Conservation (phyloP, 1,284 basidiomycete species). For the Cystobasidiaceae sp. region DNA sequence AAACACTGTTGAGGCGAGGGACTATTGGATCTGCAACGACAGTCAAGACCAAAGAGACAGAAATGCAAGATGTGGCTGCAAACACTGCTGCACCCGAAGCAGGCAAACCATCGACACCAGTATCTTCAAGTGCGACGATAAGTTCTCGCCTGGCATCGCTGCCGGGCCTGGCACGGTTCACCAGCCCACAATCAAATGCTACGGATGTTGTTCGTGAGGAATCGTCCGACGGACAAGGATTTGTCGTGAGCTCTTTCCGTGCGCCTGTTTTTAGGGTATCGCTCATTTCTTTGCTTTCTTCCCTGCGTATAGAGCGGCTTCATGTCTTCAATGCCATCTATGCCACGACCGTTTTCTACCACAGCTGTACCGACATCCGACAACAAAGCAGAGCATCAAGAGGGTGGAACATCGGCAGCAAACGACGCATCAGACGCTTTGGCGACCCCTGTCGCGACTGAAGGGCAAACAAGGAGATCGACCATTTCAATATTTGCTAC, state of each 20-base stretch:
- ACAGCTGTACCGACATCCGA: background rate
- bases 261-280: no score
- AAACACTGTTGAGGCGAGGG: conserved; percentile 17
- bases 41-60: conserved; percentile 25
- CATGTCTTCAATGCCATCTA: conserved; percentile 1
- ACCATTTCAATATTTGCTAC: conserved; percentile 1
- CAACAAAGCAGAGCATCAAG: background rate
- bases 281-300: no score
- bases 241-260: no score
- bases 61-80: conserved; percentile 18
- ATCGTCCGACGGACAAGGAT: no score
- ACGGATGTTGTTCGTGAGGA: background rate
- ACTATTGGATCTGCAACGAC: background rate
- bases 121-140: conserved; percentile 2
- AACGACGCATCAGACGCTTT: background rate
- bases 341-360: background rate
- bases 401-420: background rate
- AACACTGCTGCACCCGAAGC: background rate
- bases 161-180: conserved; percentile 12
- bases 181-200: background rate
- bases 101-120: background rate
- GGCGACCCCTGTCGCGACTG: background rate
- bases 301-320: background rate
- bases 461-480: background rate
- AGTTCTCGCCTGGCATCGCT: conserved; percentile 26